Conservation (phyloP, 257 asterid genomes). For the Solanum medicagineum region DNA sequence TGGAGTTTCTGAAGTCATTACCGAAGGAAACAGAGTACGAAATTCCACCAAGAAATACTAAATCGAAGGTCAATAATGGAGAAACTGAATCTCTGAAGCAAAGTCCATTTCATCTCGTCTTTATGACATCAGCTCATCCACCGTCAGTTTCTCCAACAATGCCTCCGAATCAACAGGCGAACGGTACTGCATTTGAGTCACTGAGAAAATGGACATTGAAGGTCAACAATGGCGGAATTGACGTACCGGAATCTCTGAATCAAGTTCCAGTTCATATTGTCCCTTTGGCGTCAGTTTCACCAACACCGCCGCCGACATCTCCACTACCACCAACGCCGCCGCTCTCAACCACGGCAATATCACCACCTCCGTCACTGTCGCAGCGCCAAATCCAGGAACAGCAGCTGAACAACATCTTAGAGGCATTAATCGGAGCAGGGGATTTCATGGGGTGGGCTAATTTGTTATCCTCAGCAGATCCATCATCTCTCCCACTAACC, state of each 20-base stretch:
- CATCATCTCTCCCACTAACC: constrained; percentile 35
- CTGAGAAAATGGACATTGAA: neutral
- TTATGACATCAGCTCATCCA: too few relatives aligned
- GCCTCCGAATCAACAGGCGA: too few relatives aligned
- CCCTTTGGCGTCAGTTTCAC: neutral
- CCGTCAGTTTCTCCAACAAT: too few relatives aligned
- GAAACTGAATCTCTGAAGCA: too few relatives aligned
- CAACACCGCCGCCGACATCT: neutral
- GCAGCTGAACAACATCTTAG: constrained; percentile 37
- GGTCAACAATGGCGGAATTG: neutral
- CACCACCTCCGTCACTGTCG: neutral
- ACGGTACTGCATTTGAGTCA: too few relatives aligned
- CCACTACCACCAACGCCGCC: constrained; percentile 8
- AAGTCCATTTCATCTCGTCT: too few relatives aligned
- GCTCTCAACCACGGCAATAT: neutral
- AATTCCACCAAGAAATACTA: too few relatives aligned
- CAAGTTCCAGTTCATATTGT: neutral
- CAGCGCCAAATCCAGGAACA: constrained; percentile 9
- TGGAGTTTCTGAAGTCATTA: too few relatives aligned
- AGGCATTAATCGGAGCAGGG: constrained; percentile 45
- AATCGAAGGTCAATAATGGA: too few relatives aligned
- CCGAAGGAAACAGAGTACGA: too few relatives aligned
- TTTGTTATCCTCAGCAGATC: constrained; percentile 32
- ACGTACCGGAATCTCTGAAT: neutral
- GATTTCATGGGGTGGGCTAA: constrained; percentile 53